Evolutionary conservation across 2,329 filamentous ascomycete species (phyloP).

Genomic region (Colletotrichum neosansevieriae): DNA sequence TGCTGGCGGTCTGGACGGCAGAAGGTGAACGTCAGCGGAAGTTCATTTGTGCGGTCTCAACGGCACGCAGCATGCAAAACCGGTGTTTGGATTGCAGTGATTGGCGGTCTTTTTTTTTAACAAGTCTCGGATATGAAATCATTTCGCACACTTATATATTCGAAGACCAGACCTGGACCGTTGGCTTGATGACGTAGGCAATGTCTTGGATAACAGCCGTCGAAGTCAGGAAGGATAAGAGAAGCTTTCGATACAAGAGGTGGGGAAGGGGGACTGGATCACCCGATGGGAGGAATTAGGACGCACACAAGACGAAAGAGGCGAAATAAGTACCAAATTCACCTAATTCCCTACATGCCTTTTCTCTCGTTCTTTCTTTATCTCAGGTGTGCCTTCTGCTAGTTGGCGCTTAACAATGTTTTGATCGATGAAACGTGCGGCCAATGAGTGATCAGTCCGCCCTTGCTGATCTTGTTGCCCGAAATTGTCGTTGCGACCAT

Average conservation of each 20-base stretch:
- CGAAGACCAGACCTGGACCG: constrained; percentile 9
- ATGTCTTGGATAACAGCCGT: constrained; percentile 9
- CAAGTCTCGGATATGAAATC: constrained; percentile 6
- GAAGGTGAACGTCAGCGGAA: constrained; percentile 39
- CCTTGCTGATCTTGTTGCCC: background rate
- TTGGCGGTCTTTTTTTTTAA: background rate
- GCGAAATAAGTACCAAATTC: constrained; percentile 28
- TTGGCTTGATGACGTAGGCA: constrained; percentile 12
- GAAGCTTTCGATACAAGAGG: constrained; percentile 15
- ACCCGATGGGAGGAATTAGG: constrained; percentile 3
- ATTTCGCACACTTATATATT: constrained; percentile 14
- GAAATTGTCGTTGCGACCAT: background rate
- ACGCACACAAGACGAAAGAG: constrained; percentile 17
- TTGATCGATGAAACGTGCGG: background rate
- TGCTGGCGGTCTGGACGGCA: constrained; percentile 68
- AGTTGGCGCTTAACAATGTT: background rate
- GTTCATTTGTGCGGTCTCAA: background rate
- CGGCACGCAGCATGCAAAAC: constrained; percentile 17
- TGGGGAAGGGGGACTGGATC: constrained; percentile 11
- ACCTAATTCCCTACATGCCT: constrained; percentile 30
- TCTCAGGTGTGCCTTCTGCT: background rate
- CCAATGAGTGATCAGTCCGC: background rate
- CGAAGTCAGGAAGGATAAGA: background rate
- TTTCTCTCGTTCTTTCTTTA: background rate
- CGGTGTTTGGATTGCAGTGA: constrained; percentile 18